Conservation (phyloP, 2,329 filamentous ascomycete species). For the Davidsoniella eucalypti region DNA sequence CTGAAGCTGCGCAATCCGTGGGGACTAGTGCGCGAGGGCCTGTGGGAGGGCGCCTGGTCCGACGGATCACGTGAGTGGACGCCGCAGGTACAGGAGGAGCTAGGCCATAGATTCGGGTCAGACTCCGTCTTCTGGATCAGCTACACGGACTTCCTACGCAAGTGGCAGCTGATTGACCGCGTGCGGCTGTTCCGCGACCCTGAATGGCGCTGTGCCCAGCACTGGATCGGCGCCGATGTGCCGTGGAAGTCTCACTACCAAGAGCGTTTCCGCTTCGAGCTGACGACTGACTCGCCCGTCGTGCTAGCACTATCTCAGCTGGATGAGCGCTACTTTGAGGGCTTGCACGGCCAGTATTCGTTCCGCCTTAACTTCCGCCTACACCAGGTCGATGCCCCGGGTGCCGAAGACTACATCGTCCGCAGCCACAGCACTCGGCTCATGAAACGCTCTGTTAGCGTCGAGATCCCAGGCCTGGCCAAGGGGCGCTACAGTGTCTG, state of each 20-base stretch:
- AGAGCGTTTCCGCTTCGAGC: slow-evolving; percentile 41
- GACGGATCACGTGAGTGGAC: slow-evolving; percentile 48
- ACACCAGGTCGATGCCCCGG: slow-evolving; percentile 26
- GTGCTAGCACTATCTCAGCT: slow-evolving; percentile 46
- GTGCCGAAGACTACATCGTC: slow-evolving; percentile 42
- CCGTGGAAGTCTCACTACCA: slow-evolving; percentile 46
- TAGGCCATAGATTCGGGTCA: slow-evolving; percentile 42
- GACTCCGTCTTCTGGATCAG: slow-evolving; percentile 50
- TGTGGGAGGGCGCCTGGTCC: slow-evolving; percentile 44
- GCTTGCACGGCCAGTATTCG: slow-evolving; percentile 41
- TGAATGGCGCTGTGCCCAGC: slow-evolving; percentile 40
- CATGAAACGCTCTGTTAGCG: slow-evolving; percentile 40
- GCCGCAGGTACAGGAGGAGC: slow-evolving; percentile 37
- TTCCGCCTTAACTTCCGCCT: slow-evolving; percentile 35
- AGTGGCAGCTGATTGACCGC: slow-evolving; percentile 44
- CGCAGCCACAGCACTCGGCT: slow-evolving; percentile 41
- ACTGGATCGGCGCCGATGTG: slow-evolving; percentile 45
- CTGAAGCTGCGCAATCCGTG: slow-evolving; percentile 44
- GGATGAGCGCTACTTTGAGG: slow-evolving; percentile 44
- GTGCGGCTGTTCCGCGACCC: slow-evolving; percentile 43
- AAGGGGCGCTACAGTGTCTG: slow-evolving; percentile 41
- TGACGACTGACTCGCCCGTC: slow-evolving; percentile 39
- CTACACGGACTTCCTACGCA: slow-evolving; percentile 44
- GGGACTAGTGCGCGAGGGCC: slow-evolving; percentile 30
- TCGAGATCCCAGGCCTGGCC: slow-evolving; percentile 38